A percentile compares a stretch with the other conserved stretches of the same genome.
phyloP scores from a whole-genome alignment of 2,329 filamentous ascomycete genomes.

The Bipolaris gigantea region DNA sequence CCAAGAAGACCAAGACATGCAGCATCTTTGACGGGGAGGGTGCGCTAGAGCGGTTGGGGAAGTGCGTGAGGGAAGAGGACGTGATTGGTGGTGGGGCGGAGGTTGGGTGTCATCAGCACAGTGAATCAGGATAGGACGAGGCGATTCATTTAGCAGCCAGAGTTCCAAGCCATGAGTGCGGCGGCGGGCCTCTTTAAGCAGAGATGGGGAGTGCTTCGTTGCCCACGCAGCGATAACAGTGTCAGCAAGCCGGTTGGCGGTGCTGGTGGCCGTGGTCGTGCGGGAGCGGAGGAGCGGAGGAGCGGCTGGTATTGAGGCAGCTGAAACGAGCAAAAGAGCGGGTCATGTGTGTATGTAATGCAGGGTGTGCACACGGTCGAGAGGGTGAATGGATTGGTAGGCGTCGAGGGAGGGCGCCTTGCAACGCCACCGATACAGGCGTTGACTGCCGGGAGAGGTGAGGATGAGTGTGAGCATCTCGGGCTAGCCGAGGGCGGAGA shows the following conservation, averaged over 20 bases:
- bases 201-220: constrained; percentile 2
- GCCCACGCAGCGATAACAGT: constrained; percentile 24
- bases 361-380: too few species aligned
- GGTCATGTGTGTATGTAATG: neutral
- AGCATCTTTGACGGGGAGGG: constrained; percentile 1
- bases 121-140: constrained; percentile 2
- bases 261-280: neutral
- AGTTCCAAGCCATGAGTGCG: constrained; percentile 5
- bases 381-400: neutral
- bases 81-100: neutral
- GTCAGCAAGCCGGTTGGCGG: constrained; percentile 3
- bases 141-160: constrained; percentile 3
- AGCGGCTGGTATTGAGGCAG: constrained; percentile 7
- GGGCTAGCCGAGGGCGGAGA: constrained; percentile 16
- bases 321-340: constrained; percentile 20
- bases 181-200: constrained; percentile 18
- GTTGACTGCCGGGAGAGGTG: constrained; percentile 15
- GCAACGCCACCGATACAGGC: constrained; percentile 17
- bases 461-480: constrained; percentile 6
- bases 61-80: neutral
- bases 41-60: constrained; percentile 2
- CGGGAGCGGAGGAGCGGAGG: neutral
- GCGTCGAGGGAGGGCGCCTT: constrained; percentile 11
- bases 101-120: constrained; percentile 3
- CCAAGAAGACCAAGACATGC: constrained; percentile 11